These are phyloP conservation scores for Fusarium euwallaceae DNA, from an alignment of 2,329 filamentous ascomycete species.

Conservation along the genomic window DNA sequence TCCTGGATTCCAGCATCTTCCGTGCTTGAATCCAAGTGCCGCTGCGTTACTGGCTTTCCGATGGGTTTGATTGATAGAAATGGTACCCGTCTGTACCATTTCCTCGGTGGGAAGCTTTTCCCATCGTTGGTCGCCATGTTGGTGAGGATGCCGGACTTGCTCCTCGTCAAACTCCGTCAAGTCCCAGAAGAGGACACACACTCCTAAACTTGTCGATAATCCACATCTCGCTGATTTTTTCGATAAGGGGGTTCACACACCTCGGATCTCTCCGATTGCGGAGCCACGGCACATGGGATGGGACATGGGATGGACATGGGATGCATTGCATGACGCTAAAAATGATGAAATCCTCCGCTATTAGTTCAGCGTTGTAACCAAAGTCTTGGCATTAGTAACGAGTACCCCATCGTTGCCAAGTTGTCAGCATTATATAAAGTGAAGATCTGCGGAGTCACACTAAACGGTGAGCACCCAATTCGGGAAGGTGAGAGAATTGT, in stretches of 20 bases:
- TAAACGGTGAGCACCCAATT: not conserved
- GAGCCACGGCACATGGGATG: not conserved
- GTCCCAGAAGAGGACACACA: too few relatives aligned
- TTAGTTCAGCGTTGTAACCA: not conserved
- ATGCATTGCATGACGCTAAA: not conserved
- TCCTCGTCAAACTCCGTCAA: not conserved
- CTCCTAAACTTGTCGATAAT: not conserved
- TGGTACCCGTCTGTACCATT: conserved; percentile 50
- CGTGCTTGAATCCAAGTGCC: not conserved
- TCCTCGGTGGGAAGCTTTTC: conserved; percentile 46
- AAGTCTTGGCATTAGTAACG: not conserved
- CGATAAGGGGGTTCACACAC: not conserved
- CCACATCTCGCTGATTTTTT: not conserved
- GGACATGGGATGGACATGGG: not conserved
- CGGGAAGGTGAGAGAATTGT: not conserved
- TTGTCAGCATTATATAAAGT: not conserved
- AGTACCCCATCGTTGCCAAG: not conserved
- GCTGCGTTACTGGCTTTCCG: conserved; percentile 30
- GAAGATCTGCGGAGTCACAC: not conserved
- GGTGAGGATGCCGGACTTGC: not conserved
- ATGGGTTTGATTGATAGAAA: conserved; percentile 47
- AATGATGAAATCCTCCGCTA: not conserved
- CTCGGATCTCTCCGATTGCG: not conserved
- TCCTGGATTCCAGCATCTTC: not conserved
- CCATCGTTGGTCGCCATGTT: conserved; percentile 43